Evolutionary conservation across 345 rosid species (phyloP), one percentile per base, ranked within the genome.

Genomic region (Microcos paniculata): DNA sequence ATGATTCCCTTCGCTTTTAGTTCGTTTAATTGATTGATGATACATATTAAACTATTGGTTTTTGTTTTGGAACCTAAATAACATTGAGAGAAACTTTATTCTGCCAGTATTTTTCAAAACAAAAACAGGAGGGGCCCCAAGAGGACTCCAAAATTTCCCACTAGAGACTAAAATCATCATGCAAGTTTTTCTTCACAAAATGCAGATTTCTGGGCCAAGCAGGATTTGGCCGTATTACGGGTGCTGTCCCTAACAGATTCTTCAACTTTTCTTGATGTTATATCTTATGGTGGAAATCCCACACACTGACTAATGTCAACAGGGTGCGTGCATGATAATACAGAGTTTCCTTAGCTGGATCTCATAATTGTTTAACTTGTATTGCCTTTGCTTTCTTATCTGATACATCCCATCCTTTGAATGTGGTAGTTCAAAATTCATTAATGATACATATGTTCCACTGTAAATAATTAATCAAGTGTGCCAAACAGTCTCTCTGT

Each of bases 341-440:
- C 58, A 75, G 52, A 45, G 66, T 51, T 70, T 40, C 67, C 82
- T 82, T 82, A 82, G 84, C 84, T 85, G 88, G 79, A 80, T 76
- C 77, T 82, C 84, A 85, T 78, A 42, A 66, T 72, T 72, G 58
- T 46, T 56, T 45, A 33, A 58, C 31, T 70, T 66, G 43, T n/a
- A 49, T 51, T 75, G 66, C 12, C 30, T 71, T 48, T 61, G 67
- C 76, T 52, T 58, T 64, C 73, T 76, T 56, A 31, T 67, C 70
- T 18, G 4, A 33, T 56, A 73, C 35, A 31, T 61, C 40, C 62
- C 67, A 43, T 69, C 69, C 55, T 4, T 55, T 30, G 4, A 35
- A 35, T 35, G 48, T 52, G 53, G 38, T 42, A 16, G 61, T 33
- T 67, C 52, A 19, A 33, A 67, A 16, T 31, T 51, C 58, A 30